phyloP scores from a whole-genome alignment of 768 basidiomycete genomes.

The Xanthoconium purpureum region DNA sequence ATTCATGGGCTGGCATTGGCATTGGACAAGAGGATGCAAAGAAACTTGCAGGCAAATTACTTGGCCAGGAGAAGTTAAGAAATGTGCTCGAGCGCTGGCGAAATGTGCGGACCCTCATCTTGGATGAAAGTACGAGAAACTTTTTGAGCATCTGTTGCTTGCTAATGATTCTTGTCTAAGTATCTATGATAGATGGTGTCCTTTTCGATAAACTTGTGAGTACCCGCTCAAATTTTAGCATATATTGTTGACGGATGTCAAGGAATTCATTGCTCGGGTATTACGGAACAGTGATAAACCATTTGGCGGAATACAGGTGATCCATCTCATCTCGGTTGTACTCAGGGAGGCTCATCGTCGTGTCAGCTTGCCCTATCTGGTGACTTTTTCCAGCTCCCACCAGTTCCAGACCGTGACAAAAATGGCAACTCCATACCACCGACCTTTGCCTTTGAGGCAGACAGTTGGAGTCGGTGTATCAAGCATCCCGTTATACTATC shows the following conservation, averaged over 20 bases:
- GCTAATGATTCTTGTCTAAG: slow-evolving; percentile 36
- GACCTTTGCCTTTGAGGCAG: slow-evolving; percentile 77
- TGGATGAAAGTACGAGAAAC: slow-evolving; percentile 72
- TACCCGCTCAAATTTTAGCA: slow-evolving; percentile 28
- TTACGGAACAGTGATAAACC: slow-evolving; percentile 53
- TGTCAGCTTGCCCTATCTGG: slow-evolving; percentile 75
- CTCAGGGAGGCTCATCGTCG: neutral
- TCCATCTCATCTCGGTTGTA: neutral
- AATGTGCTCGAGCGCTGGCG: slow-evolving; percentile 60
- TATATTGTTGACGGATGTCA: slow-evolving; percentile 27
- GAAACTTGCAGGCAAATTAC: slow-evolving; percentile 53
- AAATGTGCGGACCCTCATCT: slow-evolving; percentile 60
- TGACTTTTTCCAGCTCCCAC: slow-evolving; percentile 90
- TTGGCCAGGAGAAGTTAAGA: slow-evolving; percentile 37
- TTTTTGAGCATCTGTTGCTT: neutral
- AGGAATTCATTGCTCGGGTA: slow-evolving; percentile 63
- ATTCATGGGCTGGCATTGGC: slow-evolving; percentile 81
- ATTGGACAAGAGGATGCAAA: slow-evolving; percentile 59
- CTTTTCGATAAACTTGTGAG: slow-evolving; percentile 79
- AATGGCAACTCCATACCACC: slow-evolving; percentile 48
- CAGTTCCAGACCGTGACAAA: slow-evolving; percentile 55
- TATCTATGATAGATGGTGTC: slow-evolving; percentile 84
- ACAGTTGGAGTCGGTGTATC: slow-evolving; percentile 68
- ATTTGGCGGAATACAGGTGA: slow-evolving; percentile 86
- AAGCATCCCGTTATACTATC: slow-evolving; percentile 53